These are phyloP conservation scores for Diddensiella transvaalensis DNA, from an alignment of 805 yeast genomes.

Conservation along the genomic window DNA sequence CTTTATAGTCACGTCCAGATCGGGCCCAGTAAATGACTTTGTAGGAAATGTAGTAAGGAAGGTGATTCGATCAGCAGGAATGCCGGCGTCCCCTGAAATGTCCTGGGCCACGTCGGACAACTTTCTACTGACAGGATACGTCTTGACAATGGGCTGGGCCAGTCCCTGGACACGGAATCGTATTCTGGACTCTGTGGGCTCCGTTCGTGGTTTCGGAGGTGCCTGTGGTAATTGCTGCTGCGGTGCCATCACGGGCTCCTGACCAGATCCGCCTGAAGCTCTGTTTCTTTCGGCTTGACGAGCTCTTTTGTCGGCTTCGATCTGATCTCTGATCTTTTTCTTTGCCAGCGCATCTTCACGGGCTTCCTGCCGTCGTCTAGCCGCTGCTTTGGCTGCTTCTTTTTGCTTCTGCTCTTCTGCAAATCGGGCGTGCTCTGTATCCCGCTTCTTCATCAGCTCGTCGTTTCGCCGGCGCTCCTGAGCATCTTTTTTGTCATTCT, in stretches of 20 bases:
- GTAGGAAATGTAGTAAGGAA: conserved; percentile 34
- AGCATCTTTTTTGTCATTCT: conserved; percentile 30
- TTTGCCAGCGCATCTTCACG: conserved; percentile 31
- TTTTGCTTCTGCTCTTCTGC: conserved; percentile 32
- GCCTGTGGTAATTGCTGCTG: conserved; percentile 5
- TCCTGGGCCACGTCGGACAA: conserved; percentile 29
- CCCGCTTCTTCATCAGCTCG: conserved; percentile 28
- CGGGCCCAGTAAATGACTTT: conserved; percentile 20
- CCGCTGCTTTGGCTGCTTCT: conserved; percentile 33
- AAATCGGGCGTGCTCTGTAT: conserved; percentile 26
- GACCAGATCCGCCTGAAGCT: conserved; percentile 9
- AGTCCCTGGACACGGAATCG: conserved; percentile 25
- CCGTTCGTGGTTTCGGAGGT: conserved; percentile 10
- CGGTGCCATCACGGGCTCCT: conserved; percentile 12
- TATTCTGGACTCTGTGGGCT: conserved; percentile 25
- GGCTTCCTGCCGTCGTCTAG: conserved; percentile 29
- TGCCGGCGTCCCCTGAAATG: conserved; percentile 24
- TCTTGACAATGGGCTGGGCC: conserved; percentile 25
- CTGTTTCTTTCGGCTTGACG: conserved; percentile 20
- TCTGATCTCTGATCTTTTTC: conserved; percentile 31
- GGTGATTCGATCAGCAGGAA: conserved; percentile 20
- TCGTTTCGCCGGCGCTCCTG: conserved; percentile 31
- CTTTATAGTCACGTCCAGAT: conserved; percentile 26
- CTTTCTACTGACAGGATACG: conserved; percentile 27
- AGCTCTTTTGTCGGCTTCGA: conserved; percentile 35